Evolutionary conservation across 78 protist genomes (phyloP), one percentile per base, ranked within the genome.

Genomic region (Dictyostelium intermedium): DNA sequence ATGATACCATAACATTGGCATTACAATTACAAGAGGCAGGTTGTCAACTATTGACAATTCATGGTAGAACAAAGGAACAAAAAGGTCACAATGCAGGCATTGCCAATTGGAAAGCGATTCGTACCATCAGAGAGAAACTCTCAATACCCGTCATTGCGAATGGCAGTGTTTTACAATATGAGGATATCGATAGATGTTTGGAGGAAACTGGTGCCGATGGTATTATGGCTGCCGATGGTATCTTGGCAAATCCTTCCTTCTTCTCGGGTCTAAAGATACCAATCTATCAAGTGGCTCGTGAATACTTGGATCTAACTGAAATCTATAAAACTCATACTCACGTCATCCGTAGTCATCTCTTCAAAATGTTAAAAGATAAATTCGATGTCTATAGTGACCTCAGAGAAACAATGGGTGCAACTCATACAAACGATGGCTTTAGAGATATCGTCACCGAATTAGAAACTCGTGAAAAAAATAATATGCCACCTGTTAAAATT

Each of bases 91-190:
- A 11, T 9, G 8, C 37, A 27, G 72, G 83, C 18, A 34, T 32
- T 20, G 93, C 97, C 2, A 69, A 85, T 82, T 95, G 93, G 91
- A 43, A 73, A 1, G 92, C 91, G 4, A 83, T 81, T 35, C 34
- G 30, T 35, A 43, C 37, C 1, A 69, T 85, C 16, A 83, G 93
- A 11, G 73, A 84, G 16, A 76, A 69, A 41, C 27, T 95, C 8
- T 32, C 35, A 1, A 95, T 97, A 39, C 98, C 98, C 11, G 97
- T 97, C 13, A 82, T 96, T 60, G 93, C 97, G n/a, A 97, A 97
- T 85, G 98, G 98, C 0, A 82, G 94, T 53, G 93, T 97, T 41
- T 10, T 16, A 5, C 70, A 45, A 27, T 91, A 27, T 16, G 72
- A 34, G 4, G 97, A 97, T 66, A 78, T 92, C 32, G 92, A 92